Evolutionary conservation across 2,329 filamentous ascomycete species (phyloP).

Genomic region (Ascocoryne sarcoides): DNA sequence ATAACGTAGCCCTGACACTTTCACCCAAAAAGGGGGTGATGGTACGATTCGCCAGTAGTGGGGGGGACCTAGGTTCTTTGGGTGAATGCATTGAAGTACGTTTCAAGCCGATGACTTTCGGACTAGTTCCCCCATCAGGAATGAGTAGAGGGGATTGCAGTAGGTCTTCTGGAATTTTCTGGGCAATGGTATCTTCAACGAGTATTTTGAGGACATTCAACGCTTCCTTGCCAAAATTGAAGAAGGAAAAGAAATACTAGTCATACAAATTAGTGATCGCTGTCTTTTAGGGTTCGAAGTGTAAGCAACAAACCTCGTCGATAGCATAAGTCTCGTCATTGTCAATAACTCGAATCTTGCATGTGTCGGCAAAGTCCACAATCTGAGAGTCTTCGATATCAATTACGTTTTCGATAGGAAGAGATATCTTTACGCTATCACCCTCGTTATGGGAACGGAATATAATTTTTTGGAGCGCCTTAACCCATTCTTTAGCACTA

Average conservation of each 20-base stretch:
- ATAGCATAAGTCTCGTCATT: constrained; percentile 92
- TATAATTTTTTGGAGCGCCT: constrained; percentile 85
- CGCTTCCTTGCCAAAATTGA: constrained; percentile 75
- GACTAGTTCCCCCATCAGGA: constrained; percentile 11
- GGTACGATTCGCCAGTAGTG: constrained; percentile 17
- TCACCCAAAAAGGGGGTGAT: constrained; percentile 36
- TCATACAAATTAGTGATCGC: constrained; percentile 20
- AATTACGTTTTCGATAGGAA: constrained; percentile 81
- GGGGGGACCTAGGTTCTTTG: constrained; percentile 11
- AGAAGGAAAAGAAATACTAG: constrained; percentile 95
- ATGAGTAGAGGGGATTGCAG: constrained; percentile 11
- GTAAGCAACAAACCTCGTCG: constrained; percentile 61
- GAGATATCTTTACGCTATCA: constrained; percentile 90
- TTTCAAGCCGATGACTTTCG: constrained; percentile 14
- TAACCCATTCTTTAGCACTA: constrained; percentile 95
- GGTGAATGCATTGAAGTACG: constrained; percentile 16
- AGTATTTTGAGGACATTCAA: constrained; percentile 57
- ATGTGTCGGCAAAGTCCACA: constrained; percentile 84
- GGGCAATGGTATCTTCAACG: constrained; percentile 28
- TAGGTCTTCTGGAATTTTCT: constrained; percentile 26
- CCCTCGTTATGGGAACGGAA: constrained; percentile 94
- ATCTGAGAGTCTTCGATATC: constrained; percentile 90
- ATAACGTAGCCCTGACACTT: constrained; percentile 52
- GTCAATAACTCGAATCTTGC: constrained; percentile 87
- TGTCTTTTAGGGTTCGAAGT: not conserved